A percentile compares a stretch with the other conserved stretches of the same genome.
These are phyloP conservation scores for Exophiala sp. DNA, from an alignment of 2,329 filamentous ascomycete species.

Conservation along the genomic window DNA sequence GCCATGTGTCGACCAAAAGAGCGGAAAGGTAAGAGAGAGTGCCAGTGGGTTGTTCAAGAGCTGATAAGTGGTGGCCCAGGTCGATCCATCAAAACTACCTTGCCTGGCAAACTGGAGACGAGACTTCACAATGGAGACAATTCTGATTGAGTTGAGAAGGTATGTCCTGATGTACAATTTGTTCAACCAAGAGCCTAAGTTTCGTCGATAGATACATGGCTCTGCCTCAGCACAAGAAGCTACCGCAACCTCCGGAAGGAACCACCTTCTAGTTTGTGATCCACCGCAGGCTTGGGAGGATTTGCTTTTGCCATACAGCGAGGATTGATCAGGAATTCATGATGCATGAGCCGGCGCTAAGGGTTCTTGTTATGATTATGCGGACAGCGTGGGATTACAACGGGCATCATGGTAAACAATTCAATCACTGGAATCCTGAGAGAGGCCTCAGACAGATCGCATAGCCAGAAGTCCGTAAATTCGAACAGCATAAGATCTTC, in stretches of 20 bases:
- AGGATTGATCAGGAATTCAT: conserved; percentile 23
- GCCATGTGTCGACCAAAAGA: conserved; percentile 80
- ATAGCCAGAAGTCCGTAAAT: background rate
- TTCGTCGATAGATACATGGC: conserved; percentile 77
- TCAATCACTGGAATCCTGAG: too few species aligned
- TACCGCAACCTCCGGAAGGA: conserved; percentile 88
- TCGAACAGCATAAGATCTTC: too few species aligned
- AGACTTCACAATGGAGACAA: conserved; percentile 92
- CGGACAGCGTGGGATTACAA: conserved; percentile 4
- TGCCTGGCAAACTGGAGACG: conserved; percentile 88
- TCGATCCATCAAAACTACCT: conserved; percentile 78
- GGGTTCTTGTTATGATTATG: background rate
- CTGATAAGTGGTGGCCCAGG: conserved; percentile 43
- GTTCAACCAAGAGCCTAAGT: background rate
- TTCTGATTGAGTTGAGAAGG: conserved; percentile 81
- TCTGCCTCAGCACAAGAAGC: conserved; percentile 84
- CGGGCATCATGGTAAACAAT: conserved; percentile 13
- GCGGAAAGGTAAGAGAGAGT: conserved; percentile 60
- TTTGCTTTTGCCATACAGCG: conserved; percentile 8
- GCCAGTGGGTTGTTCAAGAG: background rate
- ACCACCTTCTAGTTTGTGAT: conserved; percentile 49
- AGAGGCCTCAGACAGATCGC: background rate
- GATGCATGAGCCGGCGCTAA: conserved; percentile 16
- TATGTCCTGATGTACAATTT: conserved; percentile 37
- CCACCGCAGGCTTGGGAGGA: conserved; percentile 19